These are phyloP conservation scores for Termitomyces heimii DNA, from an alignment of 768 basidiomycete species.

Conservation along the genomic window DNA sequence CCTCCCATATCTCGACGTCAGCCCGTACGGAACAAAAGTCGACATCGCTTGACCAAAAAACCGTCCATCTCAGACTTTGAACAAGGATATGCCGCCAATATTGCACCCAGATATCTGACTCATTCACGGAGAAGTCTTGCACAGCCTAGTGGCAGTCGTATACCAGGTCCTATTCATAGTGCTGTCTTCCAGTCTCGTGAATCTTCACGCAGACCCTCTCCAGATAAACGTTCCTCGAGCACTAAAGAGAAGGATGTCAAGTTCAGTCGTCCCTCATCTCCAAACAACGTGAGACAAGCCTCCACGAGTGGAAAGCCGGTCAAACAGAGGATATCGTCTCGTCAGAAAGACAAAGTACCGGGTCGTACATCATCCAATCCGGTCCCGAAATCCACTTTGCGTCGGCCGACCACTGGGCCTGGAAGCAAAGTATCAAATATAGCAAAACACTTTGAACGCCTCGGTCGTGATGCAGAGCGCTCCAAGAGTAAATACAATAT, in stretches of 20 bases:
- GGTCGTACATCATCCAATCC: constrained; percentile 21
- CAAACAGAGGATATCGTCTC: constrained; percentile 31
- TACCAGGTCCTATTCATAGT: constrained; percentile 44
- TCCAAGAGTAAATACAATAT: constrained; percentile 78
- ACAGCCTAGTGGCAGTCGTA: constrained; percentile 34
- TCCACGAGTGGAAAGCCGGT: constrained; percentile 25
- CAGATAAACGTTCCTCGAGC: constrained; percentile 54
- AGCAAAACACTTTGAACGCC: constrained; percentile 84
- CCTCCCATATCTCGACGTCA: constrained; percentile 30
- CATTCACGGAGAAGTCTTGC: constrained; percentile 41
- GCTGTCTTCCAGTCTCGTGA: constrained; percentile 49
- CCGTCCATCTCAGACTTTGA: constrained; percentile 82
- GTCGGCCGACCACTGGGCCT: constrained; percentile 40
- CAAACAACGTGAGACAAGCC: constrained; percentile 26
- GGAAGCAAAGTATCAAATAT: constrained; percentile 82
- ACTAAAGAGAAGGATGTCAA: constrained; percentile 32
- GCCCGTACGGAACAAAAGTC: constrained; percentile 39
- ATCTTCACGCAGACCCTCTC: constrained; percentile 63
- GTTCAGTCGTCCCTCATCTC: constrained; percentile 41
- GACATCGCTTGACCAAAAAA: constrained; percentile 48
- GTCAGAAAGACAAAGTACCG: constrained; percentile 34
- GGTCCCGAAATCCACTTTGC: constrained; percentile 45
- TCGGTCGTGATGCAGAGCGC: constrained; percentile 68
- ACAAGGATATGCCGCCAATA: constrained; percentile 88
- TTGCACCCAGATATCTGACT: constrained; percentile 71